These are phyloP conservation scores for Maudiozyma turicensis DNA, from an alignment of 805 yeast genomes.

Conservation along the genomic window DNA sequence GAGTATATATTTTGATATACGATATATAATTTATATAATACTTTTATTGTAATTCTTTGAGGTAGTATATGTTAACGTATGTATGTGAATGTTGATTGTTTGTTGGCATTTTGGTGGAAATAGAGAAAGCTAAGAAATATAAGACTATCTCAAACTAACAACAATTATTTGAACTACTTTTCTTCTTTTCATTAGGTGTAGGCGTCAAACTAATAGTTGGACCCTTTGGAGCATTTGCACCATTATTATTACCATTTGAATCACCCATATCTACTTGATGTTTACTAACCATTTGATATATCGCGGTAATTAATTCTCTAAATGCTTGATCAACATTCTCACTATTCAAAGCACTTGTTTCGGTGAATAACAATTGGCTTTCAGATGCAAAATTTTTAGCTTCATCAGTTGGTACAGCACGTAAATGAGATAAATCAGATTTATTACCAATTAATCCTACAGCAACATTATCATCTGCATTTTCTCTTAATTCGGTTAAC, in stretches of 20 bases:
- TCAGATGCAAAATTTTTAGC: slow-evolving; percentile 91
- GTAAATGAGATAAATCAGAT: slow-evolving; percentile 78
- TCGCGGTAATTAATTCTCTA: slow-evolving; percentile 84
- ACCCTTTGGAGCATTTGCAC: slow-evolving; percentile 46
- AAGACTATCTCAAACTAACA: slow-evolving; percentile 36
- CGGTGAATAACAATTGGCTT: slow-evolving; percentile 85
- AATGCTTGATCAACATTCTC: slow-evolving; percentile 93
- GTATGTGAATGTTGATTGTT: background rate
- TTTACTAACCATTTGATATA: slow-evolving; percentile 88
- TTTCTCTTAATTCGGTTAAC: slow-evolving; percentile 82
- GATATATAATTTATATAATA: too few species aligned
- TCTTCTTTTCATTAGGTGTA: slow-evolving; percentile 75
- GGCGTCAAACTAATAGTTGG: slow-evolving; percentile 91
- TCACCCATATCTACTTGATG: slow-evolving; percentile 87
- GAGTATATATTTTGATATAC: too few species aligned
- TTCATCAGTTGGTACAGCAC: slow-evolving; percentile 97
- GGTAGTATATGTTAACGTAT: too few species aligned
- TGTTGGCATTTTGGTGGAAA: background rate
- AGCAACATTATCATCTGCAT: slow-evolving; percentile 91
- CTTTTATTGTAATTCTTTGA: too few species aligned
- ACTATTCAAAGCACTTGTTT: slow-evolving; percentile 88
- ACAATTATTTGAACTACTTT: slow-evolving; percentile 43
- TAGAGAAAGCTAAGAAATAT: background rate
- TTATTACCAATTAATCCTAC: slow-evolving; percentile 91
- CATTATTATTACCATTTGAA: slow-evolving; percentile 33